phyloP scores from a whole-genome alignment of 805 yeast species.

The Teunomyces kruisii region DNA sequence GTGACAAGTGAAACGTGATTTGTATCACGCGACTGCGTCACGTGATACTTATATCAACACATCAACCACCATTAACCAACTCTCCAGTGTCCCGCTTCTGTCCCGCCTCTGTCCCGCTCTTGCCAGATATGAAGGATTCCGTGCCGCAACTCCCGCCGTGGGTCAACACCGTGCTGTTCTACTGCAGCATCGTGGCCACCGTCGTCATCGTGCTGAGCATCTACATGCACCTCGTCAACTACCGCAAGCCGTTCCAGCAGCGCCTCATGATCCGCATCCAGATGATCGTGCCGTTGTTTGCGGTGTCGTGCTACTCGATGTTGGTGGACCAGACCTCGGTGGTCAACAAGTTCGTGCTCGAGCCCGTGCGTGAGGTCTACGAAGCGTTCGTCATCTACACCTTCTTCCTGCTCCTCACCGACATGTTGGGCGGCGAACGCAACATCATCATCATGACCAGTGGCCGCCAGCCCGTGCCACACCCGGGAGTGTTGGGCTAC shows the following conservation, averaged over 20 bases:
- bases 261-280: constrained; percentile 80
- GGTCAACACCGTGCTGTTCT: constrained; percentile 19
- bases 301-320: constrained; percentile 64
- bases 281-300: constrained; percentile 77
- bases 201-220: constrained; percentile 24
- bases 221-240: constrained; percentile 50
- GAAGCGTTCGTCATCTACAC: constrained; percentile 97
- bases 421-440: constrained; percentile 89
- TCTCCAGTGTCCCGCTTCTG: too few species aligned
- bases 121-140: background rate
- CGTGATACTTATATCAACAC: too few species aligned
- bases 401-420: constrained; percentile 78
- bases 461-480: constrained; percentile 69
- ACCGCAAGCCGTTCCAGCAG: constrained; percentile 87
- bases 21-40: too few species aligned
- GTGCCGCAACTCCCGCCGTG: constrained; percentile 17
- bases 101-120: too few species aligned
- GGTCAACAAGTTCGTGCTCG: constrained; percentile 48
- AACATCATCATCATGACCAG: constrained; percentile 70
- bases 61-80: too few species aligned
- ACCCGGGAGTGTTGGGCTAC: constrained; percentile 57
- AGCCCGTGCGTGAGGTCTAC: constrained; percentile 83
- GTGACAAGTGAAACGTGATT: too few species aligned
- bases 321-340: constrained; percentile 44
- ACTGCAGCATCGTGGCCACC: constrained; percentile 21